phyloP scores from a whole-genome alignment of 768 basidiomycete genomes.

The Dioszegia crocea region DNA sequence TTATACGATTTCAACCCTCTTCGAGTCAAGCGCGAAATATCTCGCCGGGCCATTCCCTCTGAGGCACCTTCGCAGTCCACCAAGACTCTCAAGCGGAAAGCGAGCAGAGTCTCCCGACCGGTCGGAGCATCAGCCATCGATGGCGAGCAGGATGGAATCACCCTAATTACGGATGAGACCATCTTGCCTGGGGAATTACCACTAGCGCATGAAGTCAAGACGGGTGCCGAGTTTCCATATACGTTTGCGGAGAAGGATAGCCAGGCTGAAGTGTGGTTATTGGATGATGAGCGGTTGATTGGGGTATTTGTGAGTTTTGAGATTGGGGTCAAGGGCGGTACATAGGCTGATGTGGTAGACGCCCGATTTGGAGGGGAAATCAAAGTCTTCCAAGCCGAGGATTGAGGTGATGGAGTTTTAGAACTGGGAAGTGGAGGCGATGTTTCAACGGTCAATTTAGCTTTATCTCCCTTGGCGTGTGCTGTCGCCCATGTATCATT shows the following conservation, averaged over 20 bases:
- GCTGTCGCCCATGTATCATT: not conserved
- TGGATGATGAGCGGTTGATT: constrained; percentile 37
- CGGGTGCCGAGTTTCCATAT: constrained; percentile 32
- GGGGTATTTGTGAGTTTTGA: constrained; percentile 32
- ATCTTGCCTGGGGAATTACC: constrained; percentile 11
- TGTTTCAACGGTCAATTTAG: too few species aligned
- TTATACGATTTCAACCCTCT: constrained; percentile 46
- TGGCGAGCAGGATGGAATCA: constrained; percentile 16
- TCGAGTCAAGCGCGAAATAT: constrained; percentile 20
- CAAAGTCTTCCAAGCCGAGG: not conserved
- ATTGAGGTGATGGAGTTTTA: constrained; percentile 11
- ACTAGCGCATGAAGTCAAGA: constrained; percentile 14
- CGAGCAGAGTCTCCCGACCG: not conserved
- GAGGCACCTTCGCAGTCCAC: too few species aligned
- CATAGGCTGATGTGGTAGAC: constrained; percentile 4
- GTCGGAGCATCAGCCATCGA: not conserved
- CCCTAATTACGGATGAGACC: constrained; percentile 26
- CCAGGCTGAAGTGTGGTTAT: constrained; percentile 20
- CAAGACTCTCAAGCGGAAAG: not conserved
- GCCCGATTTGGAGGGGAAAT: not conserved
- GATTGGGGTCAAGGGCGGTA: not conserved
- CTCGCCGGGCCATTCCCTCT: not conserved
- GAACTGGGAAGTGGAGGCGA: not conserved
- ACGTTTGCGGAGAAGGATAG: constrained; percentile 14
- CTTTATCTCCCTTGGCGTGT: too few species aligned